Evolutionary conservation across 2,329 filamentous ascomycete genomes (phyloP), one percentile per base, ranked within the genome.

Genomic region (Aspergillus vadensis): DNA sequence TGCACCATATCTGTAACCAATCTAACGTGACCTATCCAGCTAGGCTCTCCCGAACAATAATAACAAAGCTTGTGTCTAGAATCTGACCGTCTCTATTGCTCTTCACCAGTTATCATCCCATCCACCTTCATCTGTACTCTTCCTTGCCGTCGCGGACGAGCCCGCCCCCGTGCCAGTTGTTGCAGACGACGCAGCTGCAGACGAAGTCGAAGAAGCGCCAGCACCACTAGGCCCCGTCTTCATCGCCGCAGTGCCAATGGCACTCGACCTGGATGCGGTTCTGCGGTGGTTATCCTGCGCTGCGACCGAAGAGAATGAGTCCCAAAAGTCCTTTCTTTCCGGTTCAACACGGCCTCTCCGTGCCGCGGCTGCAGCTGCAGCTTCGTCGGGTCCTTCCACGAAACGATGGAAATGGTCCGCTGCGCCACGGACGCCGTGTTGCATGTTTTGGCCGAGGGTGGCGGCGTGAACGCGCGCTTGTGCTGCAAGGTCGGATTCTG

Each of bases 301-400:
- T 0, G 87, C 89, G 25, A 89, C 76, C 27, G 85, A 86, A 0
- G 92, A 89, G 77, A 98, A 97, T 67, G 90, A 89, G 74, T 97
- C 93, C 93, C 93, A 97, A 77, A 97, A 97, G 67, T 91, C 89
- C 73, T 89, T 89, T 77, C 88, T 90, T 63, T 88, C 86, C 7
- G 85, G 90, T 62, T 88, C 86, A 27, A 72, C 70, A n/a, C 70
- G 67, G 82, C 70, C 53, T 21, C 53, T n/a, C 9, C 53, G 53
- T 7, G 53, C 53, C 9, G 53, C 53, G 14, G 53, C 88, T 82
- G 55, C 86, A 70, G 32, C 69, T 32, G 21, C 58, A 76, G 80
- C 57, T 72, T 79, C 71, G 21, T 82, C 79, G 15, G 85, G 84
- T 3, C 90, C 91, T 73, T 98, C 95, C 55, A 98, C 92, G 70